Evolutionary conservation across 2,329 filamentous ascomycete genomes (phyloP).

Genomic region (Sordariomycetes sp.): DNA sequence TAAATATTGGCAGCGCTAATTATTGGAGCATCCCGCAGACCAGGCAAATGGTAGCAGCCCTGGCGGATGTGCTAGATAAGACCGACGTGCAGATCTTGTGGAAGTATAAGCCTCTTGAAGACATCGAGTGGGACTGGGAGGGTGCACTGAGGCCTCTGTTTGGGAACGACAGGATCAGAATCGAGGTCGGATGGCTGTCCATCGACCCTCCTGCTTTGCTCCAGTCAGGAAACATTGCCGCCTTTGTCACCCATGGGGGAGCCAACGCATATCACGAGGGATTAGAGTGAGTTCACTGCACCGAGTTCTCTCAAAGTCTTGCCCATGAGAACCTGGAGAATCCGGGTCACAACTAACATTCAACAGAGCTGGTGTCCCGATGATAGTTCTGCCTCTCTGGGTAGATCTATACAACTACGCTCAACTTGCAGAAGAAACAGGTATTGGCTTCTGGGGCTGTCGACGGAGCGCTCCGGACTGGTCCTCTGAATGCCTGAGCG

Average conservation of each 20-base stretch:
- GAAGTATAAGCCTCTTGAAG: slow-evolving; percentile 11
- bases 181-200: slow-evolving; percentile 9
- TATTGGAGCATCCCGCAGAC: slow-evolving; percentile 8
- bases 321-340: slow-evolving; percentile 1
- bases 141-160: neutral
- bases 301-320: neutral
- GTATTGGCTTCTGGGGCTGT: slow-evolving; percentile 27
- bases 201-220: slow-evolving; percentile 17
- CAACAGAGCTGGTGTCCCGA: slow-evolving; percentile 29
- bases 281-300: slow-evolving; percentile 19
- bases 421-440: slow-evolving; percentile 25
- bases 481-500: slow-evolving; percentile 13
- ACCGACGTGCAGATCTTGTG: slow-evolving; percentile 16
- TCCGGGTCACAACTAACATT: neutral
- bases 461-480: slow-evolving; percentile 17
- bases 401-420: slow-evolving; percentile 33
- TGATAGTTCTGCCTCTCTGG: slow-evolving; percentile 33
- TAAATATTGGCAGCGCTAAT: slow-evolving; percentile 14
- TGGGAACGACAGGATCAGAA: neutral
- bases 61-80: slow-evolving; percentile 8
- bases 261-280: slow-evolving; percentile 29
- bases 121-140: neutral
- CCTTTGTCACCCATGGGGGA: slow-evolving; percentile 23
- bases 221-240: slow-evolving; percentile 18
- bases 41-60: slow-evolving; percentile 10